phyloP scores from a whole-genome alignment of 2,329 filamentous ascomycete species.

The Curvularia verruculosa region DNA sequence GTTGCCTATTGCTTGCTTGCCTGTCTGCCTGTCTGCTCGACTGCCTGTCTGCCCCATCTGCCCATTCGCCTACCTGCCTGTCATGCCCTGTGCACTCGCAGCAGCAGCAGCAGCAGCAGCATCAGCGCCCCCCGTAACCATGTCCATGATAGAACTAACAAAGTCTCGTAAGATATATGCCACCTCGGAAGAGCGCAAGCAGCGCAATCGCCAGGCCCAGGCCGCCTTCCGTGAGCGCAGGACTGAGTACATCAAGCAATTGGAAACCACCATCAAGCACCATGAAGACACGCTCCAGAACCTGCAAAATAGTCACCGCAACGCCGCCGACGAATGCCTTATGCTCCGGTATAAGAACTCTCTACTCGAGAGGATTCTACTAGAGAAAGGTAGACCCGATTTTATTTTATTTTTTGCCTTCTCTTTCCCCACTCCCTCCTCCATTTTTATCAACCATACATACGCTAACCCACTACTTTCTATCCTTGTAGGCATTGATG shows the following conservation, averaged over 20 bases:
- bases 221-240: conserved; percentile 95
- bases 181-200: conserved; percentile 97
- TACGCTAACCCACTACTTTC: conserved; percentile 25
- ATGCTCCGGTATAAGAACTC: conserved; percentile 99
- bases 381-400: conserved; percentile 79
- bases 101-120: too few relatives aligned
- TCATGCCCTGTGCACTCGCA: conserved; percentile 32
- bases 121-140: conserved; percentile 27
- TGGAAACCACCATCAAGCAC: conserved; percentile 95
- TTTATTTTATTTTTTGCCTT: background rate
- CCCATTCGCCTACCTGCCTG: too few relatives aligned
- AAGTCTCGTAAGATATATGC: conserved; percentile 81
- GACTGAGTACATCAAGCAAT: conserved; percentile 98
- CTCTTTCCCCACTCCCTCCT: background rate
- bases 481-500: conserved; percentile 77
- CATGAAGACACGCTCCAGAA: conserved; percentile 94
- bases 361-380: conserved; percentile 87
- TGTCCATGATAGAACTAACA: conserved; percentile 50
- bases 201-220: conserved; percentile 95
- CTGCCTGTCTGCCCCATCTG: too few relatives aligned
- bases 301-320: conserved; percentile 91
- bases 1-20: too few relatives aligned
- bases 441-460: background rate
- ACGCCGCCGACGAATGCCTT: conserved; percentile 92
- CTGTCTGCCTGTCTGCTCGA: too few relatives aligned